phyloP scores from a whole-genome alignment of 495 filamentous ascomycete genomes.

The Halenospora varia region DNA sequence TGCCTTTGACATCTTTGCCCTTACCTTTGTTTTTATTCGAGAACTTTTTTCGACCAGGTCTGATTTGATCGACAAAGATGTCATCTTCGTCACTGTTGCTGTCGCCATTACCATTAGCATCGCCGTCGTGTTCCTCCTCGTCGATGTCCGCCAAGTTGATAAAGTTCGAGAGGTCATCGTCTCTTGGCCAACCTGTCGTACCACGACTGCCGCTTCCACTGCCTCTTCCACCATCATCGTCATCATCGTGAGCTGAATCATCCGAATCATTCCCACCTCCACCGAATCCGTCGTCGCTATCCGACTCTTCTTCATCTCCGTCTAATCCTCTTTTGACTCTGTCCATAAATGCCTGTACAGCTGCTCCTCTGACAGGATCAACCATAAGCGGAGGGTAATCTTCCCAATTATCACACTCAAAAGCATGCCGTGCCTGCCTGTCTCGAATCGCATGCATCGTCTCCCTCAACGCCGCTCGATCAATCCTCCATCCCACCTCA shows the following conservation, averaged over 20 bases:
- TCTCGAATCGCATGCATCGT: background rate
- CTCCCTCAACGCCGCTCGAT: background rate
- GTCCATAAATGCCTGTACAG: background rate
- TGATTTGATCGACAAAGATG: background rate
- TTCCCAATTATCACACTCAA: background rate
- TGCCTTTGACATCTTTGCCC: too few species aligned
- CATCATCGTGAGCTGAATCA: background rate
- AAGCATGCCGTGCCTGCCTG: background rate
- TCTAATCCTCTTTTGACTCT: background rate
- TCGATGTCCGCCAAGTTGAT: background rate
- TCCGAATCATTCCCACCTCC: background rate
- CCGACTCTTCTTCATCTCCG: background rate
- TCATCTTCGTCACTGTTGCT: background rate
- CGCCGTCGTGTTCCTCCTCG: background rate
- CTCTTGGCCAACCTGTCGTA: background rate
- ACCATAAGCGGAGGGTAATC: slow-evolving; percentile 2
- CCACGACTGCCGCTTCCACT: background rate
- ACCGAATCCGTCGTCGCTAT: background rate
- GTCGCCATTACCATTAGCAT: background rate
- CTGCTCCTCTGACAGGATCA: slow-evolving; percentile 6
- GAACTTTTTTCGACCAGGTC: too few species aligned
- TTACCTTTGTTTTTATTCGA: too few species aligned
- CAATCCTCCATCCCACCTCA: background rate
- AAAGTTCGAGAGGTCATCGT: background rate
- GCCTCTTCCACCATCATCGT: background rate